Percentiles rank a stretch among this genome's conserved stretches.
phyloP scores from a whole-genome alignment of 1,284 basidiomycete species.

The Volvariella surrecta region DNA sequence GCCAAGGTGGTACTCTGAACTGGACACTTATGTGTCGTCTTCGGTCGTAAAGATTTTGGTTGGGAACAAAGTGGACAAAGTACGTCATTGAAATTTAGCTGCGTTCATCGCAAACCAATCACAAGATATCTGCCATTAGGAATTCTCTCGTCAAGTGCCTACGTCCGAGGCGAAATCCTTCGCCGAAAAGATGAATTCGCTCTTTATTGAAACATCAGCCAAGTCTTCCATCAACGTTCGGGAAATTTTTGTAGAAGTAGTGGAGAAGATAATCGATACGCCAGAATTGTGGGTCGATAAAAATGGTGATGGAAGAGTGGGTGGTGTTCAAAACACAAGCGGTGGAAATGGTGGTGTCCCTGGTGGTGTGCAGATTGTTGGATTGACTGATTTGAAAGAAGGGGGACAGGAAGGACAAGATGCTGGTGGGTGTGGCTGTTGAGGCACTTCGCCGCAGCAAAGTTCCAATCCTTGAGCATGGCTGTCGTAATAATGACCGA shows the following conservation, averaged over 20 bases:
- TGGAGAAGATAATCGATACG: conserved; percentile 62
- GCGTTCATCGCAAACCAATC: not conserved
- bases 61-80: conserved; percentile 95
- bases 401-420: conserved; percentile 8
- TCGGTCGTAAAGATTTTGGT: conserved; percentile 95
- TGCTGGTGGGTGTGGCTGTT: conserved; percentile 7
- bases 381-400: conserved; percentile 17
- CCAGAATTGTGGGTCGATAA: conserved; percentile 49
- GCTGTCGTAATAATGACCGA: no score
- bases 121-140: conserved; percentile 34
- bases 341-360: conserved; percentile 34
- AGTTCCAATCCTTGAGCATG: no score
- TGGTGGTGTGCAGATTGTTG: conserved; percentile 35
- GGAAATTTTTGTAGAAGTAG: conserved; percentile 77
- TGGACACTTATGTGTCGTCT: conserved; percentile 86
- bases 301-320: conserved; percentile 1
- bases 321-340: conserved; percentile 19
- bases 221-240: conserved; percentile 80
- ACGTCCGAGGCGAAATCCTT: conserved; percentile 76
- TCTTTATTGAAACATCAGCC: conserved; percentile 85
- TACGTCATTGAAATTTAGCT: no score
- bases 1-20: conserved; percentile 88
- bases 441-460: no score
- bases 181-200: conserved; percentile 71
- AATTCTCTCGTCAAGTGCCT: conserved; percentile 83